Percentiles rank a stretch among this genome's conserved stretches.
phyloP scores from a whole-genome alignment of 306 rosid species.

The Acmispon strigosus region DNA sequence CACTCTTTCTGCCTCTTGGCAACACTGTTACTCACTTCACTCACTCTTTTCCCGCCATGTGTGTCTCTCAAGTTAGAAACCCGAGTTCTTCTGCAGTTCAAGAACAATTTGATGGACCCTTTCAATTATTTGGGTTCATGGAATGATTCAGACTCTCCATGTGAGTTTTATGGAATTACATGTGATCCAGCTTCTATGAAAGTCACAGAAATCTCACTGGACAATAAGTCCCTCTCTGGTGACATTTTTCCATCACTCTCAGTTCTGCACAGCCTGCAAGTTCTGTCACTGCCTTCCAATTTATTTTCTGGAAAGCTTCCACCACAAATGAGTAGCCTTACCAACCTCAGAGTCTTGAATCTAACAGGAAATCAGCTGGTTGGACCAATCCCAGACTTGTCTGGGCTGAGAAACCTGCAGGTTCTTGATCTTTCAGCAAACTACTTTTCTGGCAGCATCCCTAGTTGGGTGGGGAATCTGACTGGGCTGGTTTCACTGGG shows the following conservation, averaged over 20 bases:
- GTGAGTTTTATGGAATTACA: conserved; percentile 56
- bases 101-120: conserved; percentile 64
- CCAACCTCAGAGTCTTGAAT: conserved; percentile 61
- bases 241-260: conserved; percentile 55
- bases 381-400: conserved; percentile 69
- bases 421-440: conserved; percentile 69
- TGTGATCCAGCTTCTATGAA: conserved; percentile 46
- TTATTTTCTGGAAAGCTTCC: conserved; percentile 63
- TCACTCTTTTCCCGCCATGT: conserved; percentile 44
- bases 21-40: conserved; percentile 16
- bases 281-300: conserved; percentile 54
- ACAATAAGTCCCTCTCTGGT: conserved; percentile 60
- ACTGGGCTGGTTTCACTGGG: conserved; percentile 43
- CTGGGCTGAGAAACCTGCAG: conserved; percentile 46
- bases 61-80: conserved; percentile 39
- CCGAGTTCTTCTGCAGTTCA: conserved; percentile 59
- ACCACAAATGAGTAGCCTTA: conserved; percentile 32
- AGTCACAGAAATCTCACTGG: conserved; percentile 57
- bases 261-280: conserved; percentile 41
- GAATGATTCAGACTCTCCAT: conserved; percentile 52
- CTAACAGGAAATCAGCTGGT: conserved; percentile 44
- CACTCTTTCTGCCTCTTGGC: conserved; percentile 16
- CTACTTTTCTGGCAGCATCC: conserved; percentile 51
- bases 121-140: conserved; percentile 48
- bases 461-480: conserved; percentile 73